Percentiles rank a stretch among this genome's conserved stretches.
Evolutionary conservation across 2,329 filamentous ascomycete species (phyloP).

Genomic region (Arthrobotrys megalospora): DNA sequence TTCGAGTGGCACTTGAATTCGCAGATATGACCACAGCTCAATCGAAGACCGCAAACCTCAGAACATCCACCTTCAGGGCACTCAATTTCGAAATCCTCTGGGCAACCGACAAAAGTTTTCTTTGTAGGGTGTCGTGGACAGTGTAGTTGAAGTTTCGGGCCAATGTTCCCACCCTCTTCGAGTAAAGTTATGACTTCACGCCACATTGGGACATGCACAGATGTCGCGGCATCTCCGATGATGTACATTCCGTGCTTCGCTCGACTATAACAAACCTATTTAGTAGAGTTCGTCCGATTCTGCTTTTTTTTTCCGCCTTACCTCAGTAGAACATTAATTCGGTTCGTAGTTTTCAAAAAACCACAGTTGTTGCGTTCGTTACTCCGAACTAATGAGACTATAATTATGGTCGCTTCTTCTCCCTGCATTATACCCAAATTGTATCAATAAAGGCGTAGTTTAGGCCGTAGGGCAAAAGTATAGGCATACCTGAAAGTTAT

Average conservation of each 20-base stretch:
- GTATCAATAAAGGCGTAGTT: neutral
- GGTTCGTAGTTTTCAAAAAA: slow-evolving; percentile 71
- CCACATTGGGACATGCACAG: slow-evolving; percentile 69
- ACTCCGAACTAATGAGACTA: slow-evolving; percentile 80
- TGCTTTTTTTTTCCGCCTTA: slow-evolving; percentile 17
- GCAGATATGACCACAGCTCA: slow-evolving; percentile 63
- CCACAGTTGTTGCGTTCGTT: slow-evolving; percentile 75
- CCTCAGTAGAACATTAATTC: slow-evolving; percentile 64
- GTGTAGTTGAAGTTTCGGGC: slow-evolving; percentile 71
- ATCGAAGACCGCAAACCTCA: slow-evolving; percentile 68
- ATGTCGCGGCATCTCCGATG: slow-evolving; percentile 77
- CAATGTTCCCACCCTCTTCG: slow-evolving; percentile 69
- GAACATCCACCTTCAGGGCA: slow-evolving; percentile 77
- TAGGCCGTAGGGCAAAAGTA: neutral
- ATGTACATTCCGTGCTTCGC: slow-evolving; percentile 80
- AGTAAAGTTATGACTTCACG: slow-evolving; percentile 69
- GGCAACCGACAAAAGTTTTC: slow-evolving; percentile 70
- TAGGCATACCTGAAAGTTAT: slow-evolving; percentile 62
- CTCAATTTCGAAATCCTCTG: slow-evolving; percentile 73
- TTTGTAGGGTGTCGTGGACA: slow-evolving; percentile 76
- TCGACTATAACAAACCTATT: slow-evolving; percentile 68
- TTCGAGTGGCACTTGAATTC: slow-evolving; percentile 65
- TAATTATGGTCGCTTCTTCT: slow-evolving; percentile 80
- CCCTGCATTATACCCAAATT: slow-evolving; percentile 77
- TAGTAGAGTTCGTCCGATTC: neutral